Conservation (phyloP, 352 stramenopile species). For the Phytopythium aichiense region DNA sequence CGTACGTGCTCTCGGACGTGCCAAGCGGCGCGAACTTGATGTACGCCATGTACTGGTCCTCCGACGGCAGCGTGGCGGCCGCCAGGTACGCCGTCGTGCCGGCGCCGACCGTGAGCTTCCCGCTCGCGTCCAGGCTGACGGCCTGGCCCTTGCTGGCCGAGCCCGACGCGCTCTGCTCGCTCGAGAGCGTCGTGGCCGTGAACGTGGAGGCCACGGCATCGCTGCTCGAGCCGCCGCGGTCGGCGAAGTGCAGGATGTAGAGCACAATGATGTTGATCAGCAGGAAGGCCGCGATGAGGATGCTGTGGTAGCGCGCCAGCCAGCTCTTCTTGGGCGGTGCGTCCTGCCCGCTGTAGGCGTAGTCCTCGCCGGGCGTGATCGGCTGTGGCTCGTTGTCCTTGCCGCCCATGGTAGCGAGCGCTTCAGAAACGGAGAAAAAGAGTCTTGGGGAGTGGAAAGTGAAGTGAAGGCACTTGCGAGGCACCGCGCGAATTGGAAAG, state of each 20-base stretch:
- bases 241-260: slow-evolving; percentile 78
- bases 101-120: slow-evolving; percentile 48
- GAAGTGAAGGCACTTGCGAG: background rate
- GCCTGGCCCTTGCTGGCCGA: slow-evolving; percentile 39
- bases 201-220: slow-evolving; percentile 35
- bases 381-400: slow-evolving; percentile 39
- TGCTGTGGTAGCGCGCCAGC: slow-evolving; percentile 30
- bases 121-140: slow-evolving; percentile 54
- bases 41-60: slow-evolving; percentile 44
- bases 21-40: slow-evolving; percentile 58
- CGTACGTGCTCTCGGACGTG: slow-evolving; percentile 35
- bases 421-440: background rate
- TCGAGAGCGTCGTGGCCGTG: slow-evolving; percentile 25
- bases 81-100: slow-evolving; percentile 71
- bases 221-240: slow-evolving; percentile 33
- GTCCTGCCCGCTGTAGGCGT: slow-evolving; percentile 21
- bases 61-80: slow-evolving; percentile 34
- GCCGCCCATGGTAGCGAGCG: slow-evolving; percentile 21
- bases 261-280: slow-evolving; percentile 80
- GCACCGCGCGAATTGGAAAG: slow-evolving; percentile 12
- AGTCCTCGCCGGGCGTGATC: slow-evolving; percentile 42
- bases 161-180: slow-evolving; percentile 13
- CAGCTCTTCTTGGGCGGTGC: slow-evolving; percentile 15
- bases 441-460: background rate
- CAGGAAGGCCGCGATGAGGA: slow-evolving; percentile 45